Base-by-base conservation (phyloP, 805 yeast species). In the Wickerhamomyces xylosicus region DNA sequence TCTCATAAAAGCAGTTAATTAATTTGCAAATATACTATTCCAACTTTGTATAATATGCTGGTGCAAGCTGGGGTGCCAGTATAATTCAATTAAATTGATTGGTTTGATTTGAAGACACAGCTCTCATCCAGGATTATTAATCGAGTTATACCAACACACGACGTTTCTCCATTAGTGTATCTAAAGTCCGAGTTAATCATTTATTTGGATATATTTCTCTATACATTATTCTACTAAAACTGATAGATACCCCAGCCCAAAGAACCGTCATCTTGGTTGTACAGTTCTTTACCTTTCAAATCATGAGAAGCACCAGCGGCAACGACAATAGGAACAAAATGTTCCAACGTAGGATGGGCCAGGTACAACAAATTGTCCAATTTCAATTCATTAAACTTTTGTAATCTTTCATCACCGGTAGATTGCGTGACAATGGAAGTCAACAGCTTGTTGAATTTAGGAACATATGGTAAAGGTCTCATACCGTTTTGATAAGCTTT, bases 331-430 rank as follows among this genome's bases (percentile, higher is more conserved):
- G 90, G 90, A 47, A 74, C 57, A 43, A 84, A 73, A 57, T 84
- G 94, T 46, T 84, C 94, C 37, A 77, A 60, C 0, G 89, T 77
- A 9, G 94, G 94, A 57, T 84, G 94, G 0, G 90, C 80, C 27
- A 56, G 49, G 31, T 56, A 61, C 29, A 77, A 53, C 14, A 74
- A 54, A 4, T 62, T 47, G 2, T 52, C 43, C 9, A 41, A 39
- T 35, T 62, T 49, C 36, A 77, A 47, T 4, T 54, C 48, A 21
- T 67, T 55, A 11, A 79, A 59, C 18, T 52, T 52, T 1, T 50
- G 47, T 32, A 72, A 51, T 29, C 69, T 54, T 10, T 56, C 59
- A 15, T 42, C 49, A 3, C 60, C 56, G 14, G 47, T 44, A n/a
- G 49, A 36, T 5, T 45, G 35, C 9, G 47, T 39, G 28, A 80